Conservation (phyloP, 805 yeast genomes). For the Ogataea pilisensis region DNA sequence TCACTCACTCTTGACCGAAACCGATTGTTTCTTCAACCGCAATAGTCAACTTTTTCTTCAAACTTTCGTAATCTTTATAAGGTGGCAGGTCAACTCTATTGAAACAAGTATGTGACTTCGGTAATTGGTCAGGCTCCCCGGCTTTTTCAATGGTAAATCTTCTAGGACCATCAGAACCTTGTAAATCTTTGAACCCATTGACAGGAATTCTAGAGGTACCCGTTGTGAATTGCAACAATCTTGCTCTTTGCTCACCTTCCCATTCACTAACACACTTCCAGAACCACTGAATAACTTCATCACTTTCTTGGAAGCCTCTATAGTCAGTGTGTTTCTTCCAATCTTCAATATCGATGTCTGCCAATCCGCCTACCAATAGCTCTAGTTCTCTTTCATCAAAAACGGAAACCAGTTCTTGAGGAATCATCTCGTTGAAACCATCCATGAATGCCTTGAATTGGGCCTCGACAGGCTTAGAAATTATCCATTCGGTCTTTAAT, state of each 20-base stretch:
- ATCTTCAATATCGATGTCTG: conserved; percentile 96
- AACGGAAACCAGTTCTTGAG: conserved; percentile 93
- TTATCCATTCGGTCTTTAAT: conserved; percentile 93
- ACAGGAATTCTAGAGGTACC: conserved; percentile 99
- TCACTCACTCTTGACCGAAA: conserved; percentile 84
- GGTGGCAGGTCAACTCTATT: conserved; percentile 98
- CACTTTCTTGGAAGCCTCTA: conserved; percentile 95
- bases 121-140: conserved; percentile 88
- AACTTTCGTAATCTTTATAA: conserved; percentile 73
- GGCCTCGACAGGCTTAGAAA: conserved; percentile 86
- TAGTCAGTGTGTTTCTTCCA: conserved; percentile 99
- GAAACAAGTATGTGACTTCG: conserved; percentile 98
- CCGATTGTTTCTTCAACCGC: conserved; percentile 99
- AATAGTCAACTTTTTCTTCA: conserved; percentile 85
- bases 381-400: conserved; percentile 98
- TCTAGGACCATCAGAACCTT: conserved; percentile 99
- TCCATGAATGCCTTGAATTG: conserved; percentile 95
- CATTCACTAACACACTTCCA: conserved; percentile 91
- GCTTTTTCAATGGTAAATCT: conserved; percentile 98
- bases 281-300: conserved; percentile 97
- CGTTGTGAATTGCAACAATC: conserved; percentile 93
- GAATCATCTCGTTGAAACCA: conserved; percentile 96
- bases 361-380: conserved; percentile 94
- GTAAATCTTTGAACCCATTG: conserved; percentile 96
- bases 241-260: conserved; percentile 96